phyloP scores from a whole-genome alignment of 169 alveolate genomes.

The Babesia ovata region DNA sequence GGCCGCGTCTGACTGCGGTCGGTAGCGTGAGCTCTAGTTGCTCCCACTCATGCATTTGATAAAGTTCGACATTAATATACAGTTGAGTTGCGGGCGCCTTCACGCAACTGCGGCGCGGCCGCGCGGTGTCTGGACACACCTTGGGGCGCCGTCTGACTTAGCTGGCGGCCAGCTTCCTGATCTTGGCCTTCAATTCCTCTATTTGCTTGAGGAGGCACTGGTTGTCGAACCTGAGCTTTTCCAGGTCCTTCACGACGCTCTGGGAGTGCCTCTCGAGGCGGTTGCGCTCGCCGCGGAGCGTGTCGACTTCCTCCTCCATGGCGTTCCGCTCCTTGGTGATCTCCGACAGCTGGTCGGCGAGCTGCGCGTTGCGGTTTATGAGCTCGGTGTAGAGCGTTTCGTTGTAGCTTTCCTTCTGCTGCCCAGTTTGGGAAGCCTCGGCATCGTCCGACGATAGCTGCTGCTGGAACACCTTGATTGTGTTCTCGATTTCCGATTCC shows the following conservation, averaged over 20 bases:
- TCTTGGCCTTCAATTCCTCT: slow-evolving; percentile 54
- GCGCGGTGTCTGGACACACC: background rate
- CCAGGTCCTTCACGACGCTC: slow-evolving; percentile 58
- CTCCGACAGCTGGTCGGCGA: slow-evolving; percentile 45
- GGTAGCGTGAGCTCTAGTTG: slow-evolving; percentile 38
- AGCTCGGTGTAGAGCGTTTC: slow-evolving; percentile 53
- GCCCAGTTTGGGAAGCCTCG: slow-evolving; percentile 10
- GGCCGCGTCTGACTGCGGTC: background rate
- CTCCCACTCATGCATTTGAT: slow-evolving; percentile 21
- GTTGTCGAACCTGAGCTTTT: slow-evolving; percentile 52
- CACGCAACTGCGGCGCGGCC: background rate
- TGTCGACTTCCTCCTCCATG: slow-evolving; percentile 35
- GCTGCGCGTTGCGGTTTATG: slow-evolving; percentile 62
- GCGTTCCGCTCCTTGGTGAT: slow-evolving; percentile 38
- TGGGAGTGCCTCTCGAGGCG: slow-evolving; percentile 62
- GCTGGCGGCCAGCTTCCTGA: slow-evolving; percentile 50
- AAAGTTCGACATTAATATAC: slow-evolving; percentile 8
- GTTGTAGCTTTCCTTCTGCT: slow-evolving; percentile 24
- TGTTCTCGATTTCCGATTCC: slow-evolving; percentile 65
- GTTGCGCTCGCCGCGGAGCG: slow-evolving; percentile 54
- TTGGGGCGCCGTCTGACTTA: background rate
- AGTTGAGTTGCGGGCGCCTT: background rate
- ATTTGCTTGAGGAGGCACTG: slow-evolving; percentile 33
- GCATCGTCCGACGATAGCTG: slow-evolving; percentile 33
- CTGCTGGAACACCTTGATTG: slow-evolving; percentile 67